phyloP scores from a whole-genome alignment of 2,329 filamentous ascomycete genomes.

The Lecanicillium sp. region DNA sequence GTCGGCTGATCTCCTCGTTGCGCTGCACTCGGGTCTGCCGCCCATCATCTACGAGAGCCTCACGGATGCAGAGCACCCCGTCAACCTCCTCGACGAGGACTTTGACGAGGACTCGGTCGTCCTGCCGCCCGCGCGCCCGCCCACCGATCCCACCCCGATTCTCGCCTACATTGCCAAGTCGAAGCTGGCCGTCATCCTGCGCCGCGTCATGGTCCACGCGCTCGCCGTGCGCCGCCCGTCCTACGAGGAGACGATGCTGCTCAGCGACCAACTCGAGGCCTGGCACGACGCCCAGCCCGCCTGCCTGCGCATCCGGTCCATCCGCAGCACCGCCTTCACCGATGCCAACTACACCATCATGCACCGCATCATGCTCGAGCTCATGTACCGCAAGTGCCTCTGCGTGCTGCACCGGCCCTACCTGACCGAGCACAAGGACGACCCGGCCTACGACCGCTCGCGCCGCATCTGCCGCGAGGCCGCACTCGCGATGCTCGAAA shows the following conservation, averaged over 20 bases:
- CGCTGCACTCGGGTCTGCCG: slow-evolving; percentile 48
- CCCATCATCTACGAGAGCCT: slow-evolving; percentile 42
- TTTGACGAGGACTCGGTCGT: slow-evolving; percentile 41
- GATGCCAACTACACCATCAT: slow-evolving; percentile 41
- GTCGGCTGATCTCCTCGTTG: slow-evolving; percentile 42
- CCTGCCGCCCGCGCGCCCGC: slow-evolving; percentile 37
- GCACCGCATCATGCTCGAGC: slow-evolving; percentile 42
- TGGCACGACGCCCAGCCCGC: slow-evolving; percentile 32
- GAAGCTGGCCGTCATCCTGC: slow-evolving; percentile 36
- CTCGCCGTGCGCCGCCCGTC: slow-evolving; percentile 31
- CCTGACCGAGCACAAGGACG: slow-evolving; percentile 33
- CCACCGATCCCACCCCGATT: slow-evolving; percentile 37
- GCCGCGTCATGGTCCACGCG: slow-evolving; percentile 37
- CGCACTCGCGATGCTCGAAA: slow-evolving; percentile 37
- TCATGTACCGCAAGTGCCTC: slow-evolving; percentile 42
- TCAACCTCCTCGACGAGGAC: slow-evolving; percentile 44
- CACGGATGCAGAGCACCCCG: slow-evolving; percentile 40
- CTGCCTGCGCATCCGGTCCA: slow-evolving; percentile 35
- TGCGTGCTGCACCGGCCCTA: slow-evolving; percentile 47
- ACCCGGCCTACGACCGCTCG: slow-evolving; percentile 33
- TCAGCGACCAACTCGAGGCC: slow-evolving; percentile 35
- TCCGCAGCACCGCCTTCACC: slow-evolving; percentile 36
- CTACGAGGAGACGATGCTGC: slow-evolving; percentile 28
- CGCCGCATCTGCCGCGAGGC: slow-evolving; percentile 37
- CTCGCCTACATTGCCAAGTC: slow-evolving; percentile 39